Conservation (phyloP, 192 early-diverging fungal genomes). For the Backusella circina region DNA sequence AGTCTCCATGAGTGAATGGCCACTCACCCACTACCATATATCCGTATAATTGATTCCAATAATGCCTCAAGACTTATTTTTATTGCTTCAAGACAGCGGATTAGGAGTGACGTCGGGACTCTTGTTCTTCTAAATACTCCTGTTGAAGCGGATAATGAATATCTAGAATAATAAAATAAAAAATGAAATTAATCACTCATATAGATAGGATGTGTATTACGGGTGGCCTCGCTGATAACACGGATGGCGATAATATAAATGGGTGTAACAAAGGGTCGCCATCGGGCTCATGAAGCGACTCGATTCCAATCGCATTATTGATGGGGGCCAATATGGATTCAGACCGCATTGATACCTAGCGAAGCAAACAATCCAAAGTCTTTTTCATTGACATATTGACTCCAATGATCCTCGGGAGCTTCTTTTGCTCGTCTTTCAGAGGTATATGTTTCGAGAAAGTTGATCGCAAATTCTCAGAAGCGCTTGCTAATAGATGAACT, state of each 20-base stretch:
- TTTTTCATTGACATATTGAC: conserved; percentile 52
- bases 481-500: not conserved
- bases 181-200: conserved; percentile 17
- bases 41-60: not conserved
- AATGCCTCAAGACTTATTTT: not conserved
- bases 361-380: conserved; percentile 45
- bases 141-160: not conserved
- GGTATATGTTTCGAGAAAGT: conserved; percentile 3
- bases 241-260: conserved; percentile 9
- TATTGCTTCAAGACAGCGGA: not conserved
- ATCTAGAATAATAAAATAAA: not conserved
- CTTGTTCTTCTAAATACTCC: not conserved
- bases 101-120: conserved; percentile 14
- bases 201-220: conserved; percentile 12
- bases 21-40: conserved; percentile 22
- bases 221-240: not conserved
- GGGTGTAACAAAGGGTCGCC: not conserved
- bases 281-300: conserved; percentile 18
- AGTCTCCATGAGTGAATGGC: conserved; percentile 10
- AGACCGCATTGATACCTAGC: conserved; percentile 56
- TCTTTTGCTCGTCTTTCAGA: conserved; percentile 32
- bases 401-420: conserved; percentile 51
- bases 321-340: conserved; percentile 52
- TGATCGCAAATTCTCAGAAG: conserved; percentile 16
- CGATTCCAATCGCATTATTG: conserved; percentile 21